These are phyloP conservation scores for Amanita thiersii DNA, from an alignment of 768 basidiomycete species.

Conservation along the genomic window DNA sequence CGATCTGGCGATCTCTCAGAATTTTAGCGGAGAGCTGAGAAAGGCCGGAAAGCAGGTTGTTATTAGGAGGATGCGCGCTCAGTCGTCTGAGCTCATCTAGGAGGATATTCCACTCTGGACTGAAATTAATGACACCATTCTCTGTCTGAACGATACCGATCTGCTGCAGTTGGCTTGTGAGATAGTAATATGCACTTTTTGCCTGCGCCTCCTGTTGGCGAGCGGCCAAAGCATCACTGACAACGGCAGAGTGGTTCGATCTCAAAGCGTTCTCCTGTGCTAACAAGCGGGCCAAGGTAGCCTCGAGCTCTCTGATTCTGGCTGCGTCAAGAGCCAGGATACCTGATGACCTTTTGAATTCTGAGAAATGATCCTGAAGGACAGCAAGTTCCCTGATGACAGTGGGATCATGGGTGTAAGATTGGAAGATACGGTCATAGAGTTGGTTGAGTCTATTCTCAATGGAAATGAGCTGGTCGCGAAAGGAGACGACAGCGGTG, in stretches of 20 bases:
- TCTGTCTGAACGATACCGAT: conserved; percentile 5
- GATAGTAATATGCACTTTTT: background rate
- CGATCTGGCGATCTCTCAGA: background rate
- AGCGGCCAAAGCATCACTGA: conserved; percentile 1
- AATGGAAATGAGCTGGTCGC: conserved; percentile 5
- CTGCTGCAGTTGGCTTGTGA: background rate
- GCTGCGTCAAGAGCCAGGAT: background rate
- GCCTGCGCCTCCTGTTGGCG: background rate
- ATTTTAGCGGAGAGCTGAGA: background rate
- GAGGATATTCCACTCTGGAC: conserved; percentile 1
- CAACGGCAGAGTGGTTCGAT: background rate
- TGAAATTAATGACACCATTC: background rate
- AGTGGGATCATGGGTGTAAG: background rate
- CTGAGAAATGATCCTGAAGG: background rate
- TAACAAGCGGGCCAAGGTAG: background rate
- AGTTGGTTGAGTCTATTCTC: conserved; percentile 1
- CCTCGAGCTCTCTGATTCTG: conserved; percentile 1
- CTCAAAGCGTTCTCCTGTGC: conserved; percentile 1
- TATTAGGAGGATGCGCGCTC: background rate
- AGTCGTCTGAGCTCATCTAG: background rate
- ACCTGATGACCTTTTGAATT: conserved; percentile 1
- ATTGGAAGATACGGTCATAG: background rate
- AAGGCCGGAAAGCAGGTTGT: background rate
- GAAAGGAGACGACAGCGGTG: conserved; percentile 10
- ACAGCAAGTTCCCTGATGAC: background rate